Conservation (phyloP, 495 filamentous ascomycete genomes). For the Trichodelitschia bisporula region DNA sequence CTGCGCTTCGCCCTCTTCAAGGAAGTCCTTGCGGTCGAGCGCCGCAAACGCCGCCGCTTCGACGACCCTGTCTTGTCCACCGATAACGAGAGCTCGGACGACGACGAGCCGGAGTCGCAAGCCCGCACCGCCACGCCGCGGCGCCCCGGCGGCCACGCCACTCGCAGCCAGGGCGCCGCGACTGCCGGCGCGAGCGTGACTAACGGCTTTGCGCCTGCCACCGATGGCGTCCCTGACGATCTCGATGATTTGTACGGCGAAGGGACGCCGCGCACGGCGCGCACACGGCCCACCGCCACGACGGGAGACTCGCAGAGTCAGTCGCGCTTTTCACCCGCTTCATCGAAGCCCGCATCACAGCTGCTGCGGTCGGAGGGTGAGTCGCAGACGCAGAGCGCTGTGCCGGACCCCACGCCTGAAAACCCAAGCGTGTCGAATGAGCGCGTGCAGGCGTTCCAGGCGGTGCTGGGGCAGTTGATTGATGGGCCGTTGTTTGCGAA, state of each 20-base stretch:
- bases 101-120: constrained; percentile 21
- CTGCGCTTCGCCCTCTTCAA: constrained; percentile 95
- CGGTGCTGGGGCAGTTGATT: constrained; percentile 54
- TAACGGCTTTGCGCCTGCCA: constrained; percentile 6
- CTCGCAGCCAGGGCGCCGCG: constrained; percentile 14
- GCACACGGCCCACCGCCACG: constrained; percentile 13
- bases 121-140: constrained; percentile 20
- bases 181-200: constrained; percentile 24
- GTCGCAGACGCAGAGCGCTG: constrained; percentile 4
- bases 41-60: constrained; percentile 39
- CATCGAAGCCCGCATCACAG: constrained; percentile 42
- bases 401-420: constrained; percentile 17
- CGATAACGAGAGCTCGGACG: constrained; percentile 17
- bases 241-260: constrained; percentile 31
- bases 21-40: constrained; percentile 75
- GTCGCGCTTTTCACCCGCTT: constrained; percentile 41
- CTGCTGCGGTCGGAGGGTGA: constrained; percentile 29
- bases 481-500: constrained; percentile 54
- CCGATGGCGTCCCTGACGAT: constrained; percentile 21
- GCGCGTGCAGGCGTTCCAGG: constrained; percentile 51
- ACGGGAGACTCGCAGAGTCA: constrained; percentile 13
- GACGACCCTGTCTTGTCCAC: constrained; percentile 16
- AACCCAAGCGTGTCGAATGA: constrained; percentile 5
- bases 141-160: constrained; percentile 14
- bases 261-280: constrained; percentile 28